These are phyloP conservation scores for Curvularia hawaiiensis DNA, from an alignment of 2,329 filamentous ascomycete species.

Conservation along the genomic window DNA sequence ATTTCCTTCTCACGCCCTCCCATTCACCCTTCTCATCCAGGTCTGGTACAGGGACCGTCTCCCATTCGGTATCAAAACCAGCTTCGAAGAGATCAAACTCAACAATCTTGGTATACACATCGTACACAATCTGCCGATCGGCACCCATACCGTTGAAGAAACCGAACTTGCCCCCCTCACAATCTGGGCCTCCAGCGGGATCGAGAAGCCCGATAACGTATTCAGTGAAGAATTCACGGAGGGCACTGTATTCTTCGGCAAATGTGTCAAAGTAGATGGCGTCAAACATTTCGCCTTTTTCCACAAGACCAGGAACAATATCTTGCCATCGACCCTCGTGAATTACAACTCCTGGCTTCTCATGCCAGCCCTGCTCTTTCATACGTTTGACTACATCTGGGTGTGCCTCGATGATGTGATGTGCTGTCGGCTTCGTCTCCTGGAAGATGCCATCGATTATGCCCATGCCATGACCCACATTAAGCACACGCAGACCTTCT, in stretches of 20 bases:
- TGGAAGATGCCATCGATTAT: conserved; percentile 57
- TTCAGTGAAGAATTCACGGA: conserved; percentile 87
- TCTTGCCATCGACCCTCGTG: conserved; percentile 59
- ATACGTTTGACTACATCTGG: conserved; percentile 54
- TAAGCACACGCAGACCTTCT: conserved; percentile 52
- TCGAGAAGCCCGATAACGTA: conserved; percentile 81
- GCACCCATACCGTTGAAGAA: conserved; percentile 83
- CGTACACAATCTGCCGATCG: conserved; percentile 90
- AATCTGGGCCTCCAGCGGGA: conserved; percentile 48
- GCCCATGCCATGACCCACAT: conserved; percentile 58
- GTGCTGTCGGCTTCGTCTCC: conserved; percentile 49
- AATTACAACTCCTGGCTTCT: conserved; percentile 55
- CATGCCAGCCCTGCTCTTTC: conserved; percentile 54
- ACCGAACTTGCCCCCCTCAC: conserved; percentile 60
- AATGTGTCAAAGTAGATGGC: conserved; percentile 95
- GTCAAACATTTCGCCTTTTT: conserved; percentile 52
- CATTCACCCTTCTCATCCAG: conserved; percentile 77
- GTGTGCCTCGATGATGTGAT: conserved; percentile 60
- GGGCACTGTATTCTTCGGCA: conserved; percentile 86
- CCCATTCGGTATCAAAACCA: conserved; percentile 88
- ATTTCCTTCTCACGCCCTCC: conserved; percentile 84
- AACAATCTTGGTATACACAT: conserved; percentile 88
- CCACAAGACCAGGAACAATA: conserved; percentile 52
- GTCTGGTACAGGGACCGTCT: conserved; percentile 74
- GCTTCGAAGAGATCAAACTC: conserved; percentile 91